Evolutionary conservation across 805 yeast genomes (phyloP), one percentile per base, ranked within the genome.

Genomic region (Lachancea meyersii): DNA sequence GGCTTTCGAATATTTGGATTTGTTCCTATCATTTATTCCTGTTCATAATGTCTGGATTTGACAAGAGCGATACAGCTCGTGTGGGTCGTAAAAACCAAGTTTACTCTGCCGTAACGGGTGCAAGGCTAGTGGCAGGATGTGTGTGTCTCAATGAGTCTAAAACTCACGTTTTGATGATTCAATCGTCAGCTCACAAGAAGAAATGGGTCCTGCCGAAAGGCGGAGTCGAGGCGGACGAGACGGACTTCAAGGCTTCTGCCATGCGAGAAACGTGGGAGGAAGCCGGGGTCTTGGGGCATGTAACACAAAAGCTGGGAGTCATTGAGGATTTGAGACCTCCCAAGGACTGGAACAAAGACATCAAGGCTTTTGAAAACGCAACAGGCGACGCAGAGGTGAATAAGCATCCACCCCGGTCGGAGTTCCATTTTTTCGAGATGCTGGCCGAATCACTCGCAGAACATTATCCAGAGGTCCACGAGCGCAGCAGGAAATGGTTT

Each of bases 241-340:
- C 52, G 17, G 62, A 69, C 51, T 67, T 55, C 48, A 48, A 55
- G 13, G 41, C 65, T 3, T 67, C 85, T 4, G 97, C 97, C 0
- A 68, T 73, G 14, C 71, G 98, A 46, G 98, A 93, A 59, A 86
- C 95, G 0, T 93, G 98, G 98, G 98, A 93, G 62, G 98, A 93
- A 65, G 93, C 95, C 0, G 98, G 98, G 0, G 85, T 85, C 19
- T 75, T 73, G 27, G 96, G 97, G 6, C 65, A 60, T 14, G 70
- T 88, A 3, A 54, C 69, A 3, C 52, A 57, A 31, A 70, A 71
- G 45, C 65, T 91, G 32, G 94, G 91, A 0, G 68, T 75, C 0
- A 80, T 85, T 20, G 75, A 73, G 36, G 96, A 89, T 49, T 56
- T 60, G 60, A 60, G 80, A 44, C 74, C 76, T 3, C 71, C 73